Percentiles rank a stretch among this genome's conserved stretches.
Conservation (phyloP, 176 grass and related monocot species). For the Eremochloa ophiuroides region DNA sequence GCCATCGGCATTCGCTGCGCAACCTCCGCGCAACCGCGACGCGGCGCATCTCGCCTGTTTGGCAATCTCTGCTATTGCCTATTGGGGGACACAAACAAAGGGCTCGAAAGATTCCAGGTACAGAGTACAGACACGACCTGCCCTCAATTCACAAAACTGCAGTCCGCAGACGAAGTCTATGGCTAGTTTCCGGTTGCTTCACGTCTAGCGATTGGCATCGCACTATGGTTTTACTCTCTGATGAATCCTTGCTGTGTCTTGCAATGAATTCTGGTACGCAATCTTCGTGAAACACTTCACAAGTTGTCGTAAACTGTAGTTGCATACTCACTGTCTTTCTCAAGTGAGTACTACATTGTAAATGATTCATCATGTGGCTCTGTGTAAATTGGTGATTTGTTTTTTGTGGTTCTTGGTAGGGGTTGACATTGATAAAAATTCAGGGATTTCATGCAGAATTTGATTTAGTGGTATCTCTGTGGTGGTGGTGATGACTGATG, state of each 20-base stretch:
- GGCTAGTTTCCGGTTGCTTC: background rate
- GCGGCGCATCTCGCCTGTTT: background rate
- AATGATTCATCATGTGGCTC: background rate
- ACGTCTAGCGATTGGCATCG: background rate
- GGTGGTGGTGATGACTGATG: background rate
- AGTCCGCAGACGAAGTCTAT: background rate
- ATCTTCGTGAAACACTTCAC: background rate
- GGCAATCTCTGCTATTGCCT: background rate
- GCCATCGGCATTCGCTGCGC: too few species aligned
- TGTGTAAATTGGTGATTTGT: background rate
- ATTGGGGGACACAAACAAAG: background rate
- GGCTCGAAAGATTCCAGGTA: background rate
- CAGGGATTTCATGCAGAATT: background rate
- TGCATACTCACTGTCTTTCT: background rate
- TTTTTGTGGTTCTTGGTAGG: background rate
- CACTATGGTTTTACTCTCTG: background rate
- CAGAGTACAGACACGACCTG: background rate
- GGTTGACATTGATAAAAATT: background rate
- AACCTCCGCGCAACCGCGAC: background rate
- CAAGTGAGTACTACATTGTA: background rate
- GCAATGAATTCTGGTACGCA: background rate
- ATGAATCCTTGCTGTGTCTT: background rate
- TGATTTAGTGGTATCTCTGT: background rate
- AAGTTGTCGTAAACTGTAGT: background rate
- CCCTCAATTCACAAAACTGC: background rate